Evolutionary conservation across 768 basidiomycete genomes (phyloP), one percentile per base, ranked within the genome.

Genomic region (Calvatia gigantea): DNA sequence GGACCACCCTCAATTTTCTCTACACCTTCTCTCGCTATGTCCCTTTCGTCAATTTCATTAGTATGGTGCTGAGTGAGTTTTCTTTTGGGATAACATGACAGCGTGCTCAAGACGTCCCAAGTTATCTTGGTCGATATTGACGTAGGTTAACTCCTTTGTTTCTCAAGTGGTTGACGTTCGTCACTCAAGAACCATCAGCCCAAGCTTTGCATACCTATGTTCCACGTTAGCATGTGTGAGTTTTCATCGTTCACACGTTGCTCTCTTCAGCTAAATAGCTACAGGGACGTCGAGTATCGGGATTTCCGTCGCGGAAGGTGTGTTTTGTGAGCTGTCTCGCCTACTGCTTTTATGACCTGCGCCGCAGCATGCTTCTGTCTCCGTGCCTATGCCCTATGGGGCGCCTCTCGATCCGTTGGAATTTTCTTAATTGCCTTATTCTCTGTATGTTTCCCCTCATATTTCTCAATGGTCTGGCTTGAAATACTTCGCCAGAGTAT

Each of bases 1-100:
- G 51, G 51, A 52, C 51, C 1, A 43, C 51, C 2, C 51, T 52
- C 51, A 52, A 52, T 5, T n/a, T 52, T 15, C 19, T 52, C 17
- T 52, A 52, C 29, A 15, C 32, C 29, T 31, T 52, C 29, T 32
- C 28, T 23, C 51, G 51, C 15, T 53, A 53, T 32, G 23, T 43
- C 27, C 51, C 51, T n/a, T 53, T 43, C 51, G 4, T 43, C n/a
- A 44, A 29, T n/a, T 42, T 53, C 51, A 35, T n/a, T 17, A 2
- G 44, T 15, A 19, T 53, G 29, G 21, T 25, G 6, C 21, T 53
- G 31, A 53, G 41, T 43, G 9, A 44, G 51, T 17, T 32, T 48
- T 2, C 15, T 17, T 17, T 15, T n/a, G 9, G 4, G 21, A 27
- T 14, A 8, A 11, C 25, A 2, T 2, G 15, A 14, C 14, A n/a